phyloP scores from a whole-genome alignment of 352 stramenopile species.

The Phytophthora pisi region DNA sequence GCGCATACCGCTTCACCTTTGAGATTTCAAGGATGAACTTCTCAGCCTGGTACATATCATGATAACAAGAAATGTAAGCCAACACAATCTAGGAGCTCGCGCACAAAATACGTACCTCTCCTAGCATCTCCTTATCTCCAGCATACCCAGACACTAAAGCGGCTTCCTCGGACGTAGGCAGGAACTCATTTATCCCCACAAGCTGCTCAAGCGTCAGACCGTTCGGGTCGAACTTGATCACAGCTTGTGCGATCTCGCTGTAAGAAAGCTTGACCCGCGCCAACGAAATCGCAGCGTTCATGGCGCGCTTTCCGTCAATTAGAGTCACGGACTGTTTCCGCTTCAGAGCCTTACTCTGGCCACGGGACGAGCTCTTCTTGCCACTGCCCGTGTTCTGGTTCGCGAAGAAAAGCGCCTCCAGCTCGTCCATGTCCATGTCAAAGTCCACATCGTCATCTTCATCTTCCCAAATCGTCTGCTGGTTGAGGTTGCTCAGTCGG shows the following conservation, averaged over 20 bases:
- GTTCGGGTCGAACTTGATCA: slow-evolving; percentile 69
- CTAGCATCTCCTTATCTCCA: slow-evolving; percentile 65
- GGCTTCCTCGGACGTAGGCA: slow-evolving; percentile 94
- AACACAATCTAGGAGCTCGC: not conserved
- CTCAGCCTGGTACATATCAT: slow-evolving; percentile 47
- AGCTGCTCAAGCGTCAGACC: slow-evolving; percentile 79
- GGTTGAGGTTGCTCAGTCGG: slow-evolving; percentile 69
- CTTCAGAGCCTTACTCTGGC: slow-evolving; percentile 53
- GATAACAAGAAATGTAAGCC: not conserved
- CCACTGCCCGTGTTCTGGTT: slow-evolving; percentile 47
- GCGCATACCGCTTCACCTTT: slow-evolving; percentile 72
- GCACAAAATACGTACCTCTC: slow-evolving; percentile 52
- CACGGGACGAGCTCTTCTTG: slow-evolving; percentile 56
- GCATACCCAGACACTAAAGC: slow-evolving; percentile 80
- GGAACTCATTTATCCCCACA: slow-evolving; percentile 92
- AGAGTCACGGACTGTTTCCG: slow-evolving; percentile 89
- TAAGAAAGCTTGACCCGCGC: slow-evolving; percentile 95
- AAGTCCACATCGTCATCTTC: slow-evolving; percentile 78
- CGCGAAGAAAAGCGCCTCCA: slow-evolving; percentile 87
- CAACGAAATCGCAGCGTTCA: slow-evolving; percentile 98
- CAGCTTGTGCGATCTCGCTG: slow-evolving; percentile 79
- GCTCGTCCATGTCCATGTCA: slow-evolving; percentile 89
- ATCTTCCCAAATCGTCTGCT: slow-evolving; percentile 85
- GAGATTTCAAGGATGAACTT: slow-evolving; percentile 91
- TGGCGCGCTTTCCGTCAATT: slow-evolving; percentile 95